Evolutionary conservation across 2,329 filamentous ascomycete genomes (phyloP).

Genomic region (Fusarium pilosicola): DNA sequence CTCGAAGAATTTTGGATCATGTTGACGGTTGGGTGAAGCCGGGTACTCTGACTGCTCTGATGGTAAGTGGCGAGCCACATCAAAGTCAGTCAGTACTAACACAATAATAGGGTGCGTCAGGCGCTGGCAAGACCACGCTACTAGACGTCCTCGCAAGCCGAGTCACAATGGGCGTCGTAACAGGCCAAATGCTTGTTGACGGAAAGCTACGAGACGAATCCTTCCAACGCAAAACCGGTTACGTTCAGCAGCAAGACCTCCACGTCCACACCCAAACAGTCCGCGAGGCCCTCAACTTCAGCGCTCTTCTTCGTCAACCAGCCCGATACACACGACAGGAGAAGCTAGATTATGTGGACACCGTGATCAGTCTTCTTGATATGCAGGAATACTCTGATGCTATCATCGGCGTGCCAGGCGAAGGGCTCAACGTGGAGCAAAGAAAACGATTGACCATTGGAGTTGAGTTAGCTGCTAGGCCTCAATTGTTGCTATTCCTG

Average conservation of each 20-base stretch:
- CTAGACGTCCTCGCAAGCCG: slow-evolving; percentile 84
- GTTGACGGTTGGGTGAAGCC: slow-evolving; percentile 80
- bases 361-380: slow-evolving; percentile 71
- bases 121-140: slow-evolving; percentile 88
- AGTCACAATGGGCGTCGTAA: slow-evolving; percentile 85
- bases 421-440: slow-evolving; percentile 68
- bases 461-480: slow-evolving; percentile 63
- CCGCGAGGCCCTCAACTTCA: slow-evolving; percentile 84
- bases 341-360: slow-evolving; percentile 84
- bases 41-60: slow-evolving; percentile 77
- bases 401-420: slow-evolving; percentile 68
- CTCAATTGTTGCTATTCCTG: slow-evolving; percentile 65
- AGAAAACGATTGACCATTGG: slow-evolving; percentile 68
- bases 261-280: slow-evolving; percentile 84
- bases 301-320: slow-evolving; percentile 82
- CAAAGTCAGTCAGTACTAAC: slow-evolving; percentile 84
- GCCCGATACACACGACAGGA: slow-evolving; percentile 72
- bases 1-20: slow-evolving; percentile 71
- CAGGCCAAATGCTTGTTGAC: slow-evolving; percentile 77
- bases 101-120: slow-evolving; percentile 77
- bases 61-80: slow-evolving; percentile 73
- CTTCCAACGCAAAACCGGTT: slow-evolving; percentile 88
- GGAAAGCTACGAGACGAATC: slow-evolving; percentile 74
- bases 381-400: slow-evolving; percentile 72
- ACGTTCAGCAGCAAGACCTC: slow-evolving; percentile 88